Evolutionary conservation across 2,329 filamentous ascomycete genomes (phyloP).

Genomic region (Tolypocladium pustulatum): DNA sequence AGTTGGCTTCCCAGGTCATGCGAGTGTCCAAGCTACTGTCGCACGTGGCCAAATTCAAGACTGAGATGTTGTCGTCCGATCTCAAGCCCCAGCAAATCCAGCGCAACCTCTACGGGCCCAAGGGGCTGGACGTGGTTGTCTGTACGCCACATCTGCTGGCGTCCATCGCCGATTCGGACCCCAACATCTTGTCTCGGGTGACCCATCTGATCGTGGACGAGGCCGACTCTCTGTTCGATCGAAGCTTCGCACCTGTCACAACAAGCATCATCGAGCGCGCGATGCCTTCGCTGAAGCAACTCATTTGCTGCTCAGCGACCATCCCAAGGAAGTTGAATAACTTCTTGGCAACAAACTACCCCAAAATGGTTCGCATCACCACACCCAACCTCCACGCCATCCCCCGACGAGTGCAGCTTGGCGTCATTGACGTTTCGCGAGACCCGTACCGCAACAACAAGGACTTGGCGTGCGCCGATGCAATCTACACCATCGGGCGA

Average conservation of each 20-base stretch:
- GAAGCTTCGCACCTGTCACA: slow-evolving; percentile 79
- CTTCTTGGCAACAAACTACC: slow-evolving; percentile 72
- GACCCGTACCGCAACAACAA: slow-evolving; percentile 94
- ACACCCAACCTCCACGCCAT: slow-evolving; percentile 96
- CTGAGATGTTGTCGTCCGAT: slow-evolving; percentile 70
- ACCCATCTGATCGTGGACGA: slow-evolving; percentile 86
- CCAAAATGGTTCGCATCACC: slow-evolving; percentile 73
- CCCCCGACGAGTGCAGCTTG: slow-evolving; percentile 84
- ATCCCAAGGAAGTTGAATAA: slow-evolving; percentile 85
- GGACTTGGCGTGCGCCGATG: slow-evolving; percentile 84
- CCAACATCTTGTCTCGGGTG: slow-evolving; percentile 86
- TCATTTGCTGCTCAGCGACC: slow-evolving; percentile 91
- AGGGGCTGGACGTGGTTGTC: slow-evolving; percentile 76
- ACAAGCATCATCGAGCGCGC: slow-evolving; percentile 73
- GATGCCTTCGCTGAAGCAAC: slow-evolving; percentile 69
- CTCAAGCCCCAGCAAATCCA: slow-evolving; percentile 71
- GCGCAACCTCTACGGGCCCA: slow-evolving; percentile 68
- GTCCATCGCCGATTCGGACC: slow-evolving; percentile 80
- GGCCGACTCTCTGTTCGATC: slow-evolving; percentile 90
- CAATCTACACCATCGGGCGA: slow-evolving; percentile 86
- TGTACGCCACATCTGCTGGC: slow-evolving; percentile 82
- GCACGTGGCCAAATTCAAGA: slow-evolving; percentile 78
- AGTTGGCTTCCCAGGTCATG: slow-evolving; percentile 83
- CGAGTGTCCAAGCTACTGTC: slow-evolving; percentile 70
- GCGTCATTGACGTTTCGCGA: slow-evolving; percentile 82